Conservation (phyloP, 169 alveolate species). For the Plasmodium ovale region DNA sequence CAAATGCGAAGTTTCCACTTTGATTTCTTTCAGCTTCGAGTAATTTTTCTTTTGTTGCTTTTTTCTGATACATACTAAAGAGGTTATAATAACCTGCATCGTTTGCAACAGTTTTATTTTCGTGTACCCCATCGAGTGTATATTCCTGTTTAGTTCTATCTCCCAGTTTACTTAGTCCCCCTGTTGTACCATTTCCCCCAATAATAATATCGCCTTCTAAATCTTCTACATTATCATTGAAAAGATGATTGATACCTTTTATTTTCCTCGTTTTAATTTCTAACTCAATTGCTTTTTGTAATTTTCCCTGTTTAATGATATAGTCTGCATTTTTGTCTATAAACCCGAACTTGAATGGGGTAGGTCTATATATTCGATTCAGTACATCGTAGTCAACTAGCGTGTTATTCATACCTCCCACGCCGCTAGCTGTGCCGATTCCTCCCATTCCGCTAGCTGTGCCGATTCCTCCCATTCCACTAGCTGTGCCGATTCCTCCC, state of each 20-base stretch:
- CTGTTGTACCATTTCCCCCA: neutral
- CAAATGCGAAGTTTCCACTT: constrained; percentile 76
- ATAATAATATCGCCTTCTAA: constrained; percentile 7
- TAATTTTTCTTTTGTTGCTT: constrained; percentile 30
- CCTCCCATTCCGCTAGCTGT: no score
- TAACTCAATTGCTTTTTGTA: constrained; percentile 70
- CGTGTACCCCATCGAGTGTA: no score
- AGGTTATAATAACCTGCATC: constrained; percentile 24
- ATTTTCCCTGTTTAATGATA: constrained; percentile 65
- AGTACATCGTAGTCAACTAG: constrained; percentile 46
- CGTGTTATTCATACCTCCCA: neutral
- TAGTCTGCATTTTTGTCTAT: constrained; percentile 68
- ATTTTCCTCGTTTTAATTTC: constrained; percentile 72
- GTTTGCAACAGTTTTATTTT: constrained; percentile 1
- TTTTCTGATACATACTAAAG: constrained; percentile 46
- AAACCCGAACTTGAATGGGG: constrained; percentile 71
- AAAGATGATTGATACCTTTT: constrained; percentile 70
- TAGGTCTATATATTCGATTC: constrained; percentile 53
- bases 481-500: no score
- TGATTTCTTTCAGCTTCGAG: constrained; percentile 39
- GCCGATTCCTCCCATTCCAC: no score
- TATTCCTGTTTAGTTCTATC: no score
- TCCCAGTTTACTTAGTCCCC: neutral
- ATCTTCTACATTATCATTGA: constrained; percentile 18
- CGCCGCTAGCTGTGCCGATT: neutral